Evolutionary conservation across 495 filamentous ascomycete genomes (phyloP), one percentile per base, ranked within the genome.

Genomic region (Penicillium robsamsonii): DNA sequence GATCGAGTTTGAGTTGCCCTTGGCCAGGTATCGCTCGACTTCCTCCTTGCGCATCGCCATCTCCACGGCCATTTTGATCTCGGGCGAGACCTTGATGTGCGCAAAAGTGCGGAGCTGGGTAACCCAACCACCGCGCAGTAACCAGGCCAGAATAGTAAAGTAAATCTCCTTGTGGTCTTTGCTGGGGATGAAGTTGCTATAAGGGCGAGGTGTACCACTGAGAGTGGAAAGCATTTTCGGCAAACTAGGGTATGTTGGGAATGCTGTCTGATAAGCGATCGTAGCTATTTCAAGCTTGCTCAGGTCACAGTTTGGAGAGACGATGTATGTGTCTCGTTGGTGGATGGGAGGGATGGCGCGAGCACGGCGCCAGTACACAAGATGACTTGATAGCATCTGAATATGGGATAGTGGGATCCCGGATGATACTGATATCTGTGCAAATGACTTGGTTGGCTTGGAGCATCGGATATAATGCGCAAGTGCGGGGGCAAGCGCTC

Each of bases 331-430:
- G 67, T 97, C 91, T 31, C 92, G 78, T 33, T 87, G 87, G 60
- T 96, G 91, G 13, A 97, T 81, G 2, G 94, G 94, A 11, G 91
- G 90, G 55, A 98, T 96, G 29, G 92, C 87, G 37, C 93, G 88
- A 35, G 92, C 94, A 48, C 91, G 86, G 30, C 94, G 83, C 91
- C 92, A 97, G 74, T 93, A 95, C 41, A 97, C 91, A 48, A 98
- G 85, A 71, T 97, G 93, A 44, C 88, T 86, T 11, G 92, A 91
- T 46, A 95, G 84, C 64, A 88, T 82, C 55, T 92, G 88, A 57
- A 97, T 87, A 35, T 94, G 88, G 5, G 81, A 74, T 7, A 94
- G 80, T 2, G 88, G 81, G 35, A 97, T 87, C 8, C 83, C 78
- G 42, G 88, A 86, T 37, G 77, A 80, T 22, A 85, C 82, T 20